Percentiles rank a stretch among this genome's conserved stretches.
Evolutionary conservation across 78 protist genomes (phyloP).

Genomic region (Polysphondylium violaceum): DNA sequence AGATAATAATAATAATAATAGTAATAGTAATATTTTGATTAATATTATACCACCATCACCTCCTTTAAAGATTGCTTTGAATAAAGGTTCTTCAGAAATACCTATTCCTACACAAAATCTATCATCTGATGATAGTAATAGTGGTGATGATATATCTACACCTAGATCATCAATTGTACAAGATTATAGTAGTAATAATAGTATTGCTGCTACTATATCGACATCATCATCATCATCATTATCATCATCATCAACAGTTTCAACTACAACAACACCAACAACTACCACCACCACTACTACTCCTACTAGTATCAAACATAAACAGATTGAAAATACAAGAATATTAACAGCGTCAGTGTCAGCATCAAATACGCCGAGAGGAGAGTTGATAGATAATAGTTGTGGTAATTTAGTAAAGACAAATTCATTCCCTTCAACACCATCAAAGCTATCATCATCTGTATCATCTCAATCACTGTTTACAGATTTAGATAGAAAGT

Average conservation of each 20-base stretch:
- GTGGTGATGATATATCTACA: neutral
- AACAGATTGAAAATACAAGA: neutral
- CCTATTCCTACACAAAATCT: neutral
- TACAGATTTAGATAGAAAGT: slow-evolving; percentile 9
- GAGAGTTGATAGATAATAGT: too few relatives aligned
- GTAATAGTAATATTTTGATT: too few relatives aligned
- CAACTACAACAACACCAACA: neutral
- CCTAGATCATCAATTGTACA: too few relatives aligned
- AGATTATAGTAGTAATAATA: slow-evolving; percentile 2
- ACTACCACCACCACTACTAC: neutral
- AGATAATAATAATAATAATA: neutral
- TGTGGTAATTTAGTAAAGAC: too few relatives aligned
- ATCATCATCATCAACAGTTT: neutral
- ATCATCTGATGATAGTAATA: neutral
- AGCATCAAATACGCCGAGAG: too few relatives aligned
- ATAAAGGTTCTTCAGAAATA: neutral
- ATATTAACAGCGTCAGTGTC: neutral
- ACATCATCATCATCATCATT: slow-evolving; percentile 2
- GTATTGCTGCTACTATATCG: neutral
- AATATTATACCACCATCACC: slow-evolving; percentile 28
- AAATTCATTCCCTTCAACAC: slow-evolving; percentile 4
- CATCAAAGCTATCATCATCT: neutral
- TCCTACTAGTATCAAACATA: neutral
- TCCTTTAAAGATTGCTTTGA: neutral
- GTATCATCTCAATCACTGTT: neutral